Base-by-base conservation (phyloP, 176 grass and related monocot genomes). In the Avena atlantica region DNA sequence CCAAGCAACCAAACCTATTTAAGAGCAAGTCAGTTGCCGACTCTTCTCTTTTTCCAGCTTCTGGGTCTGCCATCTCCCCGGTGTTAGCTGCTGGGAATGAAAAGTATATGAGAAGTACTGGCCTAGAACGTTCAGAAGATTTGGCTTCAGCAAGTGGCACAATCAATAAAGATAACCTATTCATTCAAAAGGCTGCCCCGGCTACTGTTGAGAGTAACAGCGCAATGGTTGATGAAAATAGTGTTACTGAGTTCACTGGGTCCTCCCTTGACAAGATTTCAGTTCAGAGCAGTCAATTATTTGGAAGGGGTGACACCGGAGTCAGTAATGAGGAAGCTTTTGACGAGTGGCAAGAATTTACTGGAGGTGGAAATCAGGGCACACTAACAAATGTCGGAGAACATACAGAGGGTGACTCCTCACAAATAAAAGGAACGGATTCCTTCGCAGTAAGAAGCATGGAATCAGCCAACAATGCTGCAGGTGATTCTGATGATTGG, bases 341-440 rank as follows among this genome's bases (percentile, higher is more conserved):
- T 89, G 91, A 89, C 52, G 89, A 93, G 53, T 95, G 91, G 91
- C 74, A 93, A 79, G 91, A 78, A 82, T 88, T 88, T 74, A 9
- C 89, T 1, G 84, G 44, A 74, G 78, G 86, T 74, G 44, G 72
- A 68, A 87, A 79, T 83, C 77, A 87, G 53, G 62, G 69, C n/a
- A 88, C 21, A 66, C 24, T 76, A 78, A 55, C 85, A 84, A 89
- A 70, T 81, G 24, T 45, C 0, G 78, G 68, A 62, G 60, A 79
- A 80, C 69, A 65, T 70, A 84, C 27, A 23, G 85, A 59, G 20
- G 52, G 29, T 1, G 55, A 78, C 36, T 64, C 80, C 50, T 87
- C 93, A 57, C 80, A 89, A 87, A 81, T 83, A 69, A 87, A 88
- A 84, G 78, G 69, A 78, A 50, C 40, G 52, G 87, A 87, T 59